Evolutionary conservation across 2,329 filamentous ascomycete genomes (phyloP).

Genomic region (Acephala macrosclerotiorum): DNA sequence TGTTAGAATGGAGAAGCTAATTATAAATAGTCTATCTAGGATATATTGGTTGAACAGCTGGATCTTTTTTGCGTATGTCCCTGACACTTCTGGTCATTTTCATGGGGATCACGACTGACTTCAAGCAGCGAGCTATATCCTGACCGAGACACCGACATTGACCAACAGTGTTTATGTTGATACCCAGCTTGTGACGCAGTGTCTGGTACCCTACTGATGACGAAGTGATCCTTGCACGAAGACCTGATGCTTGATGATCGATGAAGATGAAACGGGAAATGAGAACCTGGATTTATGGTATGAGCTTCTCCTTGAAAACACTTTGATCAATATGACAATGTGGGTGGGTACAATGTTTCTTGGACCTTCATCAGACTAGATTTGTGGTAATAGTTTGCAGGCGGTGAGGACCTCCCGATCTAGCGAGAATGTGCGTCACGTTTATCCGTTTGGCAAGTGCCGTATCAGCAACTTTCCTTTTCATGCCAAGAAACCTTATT

Average conservation of each 20-base stretch:
- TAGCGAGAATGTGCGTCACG: not conserved
- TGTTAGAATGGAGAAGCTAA: not conserved
- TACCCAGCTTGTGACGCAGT: slow-evolving; percentile 13
- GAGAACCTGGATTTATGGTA: not conserved
- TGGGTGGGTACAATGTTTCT: no score
- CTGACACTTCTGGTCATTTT: not conserved
- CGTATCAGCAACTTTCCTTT: not conserved
- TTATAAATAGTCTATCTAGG: slow-evolving; percentile 43
- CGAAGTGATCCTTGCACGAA: no score
- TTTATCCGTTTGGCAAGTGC: not conserved
- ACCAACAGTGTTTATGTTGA: slow-evolving; percentile 10
- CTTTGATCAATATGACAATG: no score
- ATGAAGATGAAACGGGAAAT: not conserved
- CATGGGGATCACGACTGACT: not conserved
- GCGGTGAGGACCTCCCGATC: not conserved
- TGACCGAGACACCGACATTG: slow-evolving; percentile 6
- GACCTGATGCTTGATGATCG: not conserved
- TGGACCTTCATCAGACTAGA: no score
- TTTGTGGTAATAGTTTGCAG: not conserved
- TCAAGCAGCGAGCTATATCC: slow-evolving; percentile 4
- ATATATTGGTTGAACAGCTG: slow-evolving; percentile 48
- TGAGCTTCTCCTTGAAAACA: no score
- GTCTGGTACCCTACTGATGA: slow-evolving; percentile 6
- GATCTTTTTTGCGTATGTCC: slow-evolving; percentile 36
- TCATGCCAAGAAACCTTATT: not conserved